Evolutionary conservation across 306 rosid species (phyloP), one percentile per base, ranked within the genome.

Genomic region (Senna siamea): DNA sequence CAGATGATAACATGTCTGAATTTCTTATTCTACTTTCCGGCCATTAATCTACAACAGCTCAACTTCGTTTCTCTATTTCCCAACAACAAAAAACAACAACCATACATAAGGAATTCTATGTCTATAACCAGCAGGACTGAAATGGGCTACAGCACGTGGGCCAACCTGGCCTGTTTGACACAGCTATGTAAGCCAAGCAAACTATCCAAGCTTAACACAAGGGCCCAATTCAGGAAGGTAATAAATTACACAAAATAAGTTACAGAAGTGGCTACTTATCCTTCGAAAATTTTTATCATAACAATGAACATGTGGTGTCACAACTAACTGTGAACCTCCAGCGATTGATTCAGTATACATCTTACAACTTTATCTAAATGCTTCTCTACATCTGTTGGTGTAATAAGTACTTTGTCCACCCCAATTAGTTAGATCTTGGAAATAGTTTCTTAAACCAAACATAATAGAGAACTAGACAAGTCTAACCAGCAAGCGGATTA

Each of bases 401-500:
- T 2, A 14, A 7, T 22, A 8, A 28, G 17, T 6, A 22, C 41
- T 30, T 46, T 11, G 8, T 30, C 9, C 13, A 50, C 18, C 4
- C 12, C 26, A 41, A 11, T 17, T 62, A 66, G 53, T 55, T 73
- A 13, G 64, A 18, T 64, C 17, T 68, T 18, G 18, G 15, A 51
- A 11, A 18, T 9, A 30, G 26, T 68, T 68, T 47, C 20, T 48
- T 51, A 68, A 14, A 18, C 57, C 34, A 9, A 17, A 68, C 47
- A 50, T 11, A 32, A 5, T 41, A 19, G 57, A 28, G 46, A 68
- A 9, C 14, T 50, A 26, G 55, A 18, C 9, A 9, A 20, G 71
- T 50, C 79, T 82, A 89, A 46, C 87, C 89, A 9, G 87, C 91
- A 5, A 89, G 93, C 0, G 93, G 93, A 77, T 89, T 86, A 44